phyloP scores from a whole-genome alignment of 129 eudicot genomes.

The Tanacetum coccineum region DNA sequence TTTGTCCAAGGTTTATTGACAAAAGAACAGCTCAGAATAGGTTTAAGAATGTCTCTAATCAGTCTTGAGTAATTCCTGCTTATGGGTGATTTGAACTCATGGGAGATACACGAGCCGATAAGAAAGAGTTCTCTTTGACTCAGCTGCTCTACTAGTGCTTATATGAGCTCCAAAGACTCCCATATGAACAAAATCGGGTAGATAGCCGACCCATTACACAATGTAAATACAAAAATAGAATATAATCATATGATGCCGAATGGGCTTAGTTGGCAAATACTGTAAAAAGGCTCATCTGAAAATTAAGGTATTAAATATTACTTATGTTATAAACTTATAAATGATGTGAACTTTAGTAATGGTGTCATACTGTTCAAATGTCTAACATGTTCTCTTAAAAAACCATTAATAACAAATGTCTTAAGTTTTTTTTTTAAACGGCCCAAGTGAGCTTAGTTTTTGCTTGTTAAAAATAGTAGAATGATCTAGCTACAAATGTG shows the following conservation, averaged over 20 bases:
- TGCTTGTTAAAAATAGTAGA: too few species aligned
- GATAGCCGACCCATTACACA: neutral
- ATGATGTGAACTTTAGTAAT: too few species aligned
- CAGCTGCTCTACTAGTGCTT: slow-evolving; percentile 78
- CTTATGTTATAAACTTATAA: too few species aligned
- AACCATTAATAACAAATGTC: too few species aligned
- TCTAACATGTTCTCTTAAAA: too few species aligned
- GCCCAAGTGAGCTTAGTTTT: too few species aligned
- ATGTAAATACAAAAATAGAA: neutral
- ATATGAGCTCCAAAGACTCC: slow-evolving; percentile 48
- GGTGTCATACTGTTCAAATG: too few species aligned
- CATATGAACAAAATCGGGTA: slow-evolving; percentile 43
- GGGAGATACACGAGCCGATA: slow-evolving; percentile 70
- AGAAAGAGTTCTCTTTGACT: slow-evolving; percentile 76
- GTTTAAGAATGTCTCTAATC: slow-evolving; percentile 51
- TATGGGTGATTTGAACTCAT: slow-evolving; percentile 48
- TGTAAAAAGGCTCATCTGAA: too few species aligned
- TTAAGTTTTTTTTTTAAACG: too few species aligned
- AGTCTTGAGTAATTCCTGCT: slow-evolving; percentile 61
- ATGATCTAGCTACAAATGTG: too few species aligned
- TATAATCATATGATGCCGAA: neutral
- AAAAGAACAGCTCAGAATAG: slow-evolving; percentile 46
- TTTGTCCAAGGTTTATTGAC: slow-evolving; percentile 56
- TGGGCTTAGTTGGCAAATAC: too few species aligned
- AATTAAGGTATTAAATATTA: too few species aligned